Evolutionary conservation across 1,139 yeast genomes (phyloP), one percentile per base, ranked within the genome.

Genomic region (Suhomyces bolitotheri): DNA sequence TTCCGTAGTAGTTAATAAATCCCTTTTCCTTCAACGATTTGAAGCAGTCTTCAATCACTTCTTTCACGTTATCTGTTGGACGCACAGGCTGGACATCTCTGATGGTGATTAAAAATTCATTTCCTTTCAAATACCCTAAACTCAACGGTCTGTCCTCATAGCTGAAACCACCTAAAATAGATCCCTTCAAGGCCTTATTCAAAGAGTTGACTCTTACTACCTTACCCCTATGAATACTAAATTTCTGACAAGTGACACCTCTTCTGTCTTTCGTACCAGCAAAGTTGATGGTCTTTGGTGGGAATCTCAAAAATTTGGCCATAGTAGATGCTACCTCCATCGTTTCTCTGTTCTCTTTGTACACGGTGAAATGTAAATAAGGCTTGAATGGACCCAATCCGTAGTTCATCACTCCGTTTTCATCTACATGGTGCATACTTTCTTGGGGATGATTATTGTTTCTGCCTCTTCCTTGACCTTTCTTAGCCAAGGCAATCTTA

Each of bases 201-300:
- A 92, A 70, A 3, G 85, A 77, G 40, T 80, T 81, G 6, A 90
- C 77, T 50, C 98, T 71, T 25, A 82, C 89, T n/a, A 84, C 84
- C 43, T 80, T 78, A 37, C 88, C 80, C 43, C 78, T 78, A 34
- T 80, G 76, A 39, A 90, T 68, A 26, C 90, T 80, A 40, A 86
- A 76, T 43, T 79, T 76, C 61, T 92, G 99, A 37, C 89, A 88
- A 1, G 99, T 94, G 16, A 87, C 92, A 36, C 95, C 99, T 54
- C 99, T 78, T 52, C 97, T 78, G 59, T 92, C 99, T 54, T 92
- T 92, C 4, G 98, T 94, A 14, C 99, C 99, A 0, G 97, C 95
- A 59, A 82, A 89, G 36, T 85, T 73, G 25, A 92, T 72, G 23
- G 69, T 58, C 48, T 82, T 84, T 6, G 83, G 71, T 12, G 90